Evolutionary conservation across 2,329 filamentous ascomycete genomes (phyloP).

Genomic region (Coniochaeta hoffmannii): DNA sequence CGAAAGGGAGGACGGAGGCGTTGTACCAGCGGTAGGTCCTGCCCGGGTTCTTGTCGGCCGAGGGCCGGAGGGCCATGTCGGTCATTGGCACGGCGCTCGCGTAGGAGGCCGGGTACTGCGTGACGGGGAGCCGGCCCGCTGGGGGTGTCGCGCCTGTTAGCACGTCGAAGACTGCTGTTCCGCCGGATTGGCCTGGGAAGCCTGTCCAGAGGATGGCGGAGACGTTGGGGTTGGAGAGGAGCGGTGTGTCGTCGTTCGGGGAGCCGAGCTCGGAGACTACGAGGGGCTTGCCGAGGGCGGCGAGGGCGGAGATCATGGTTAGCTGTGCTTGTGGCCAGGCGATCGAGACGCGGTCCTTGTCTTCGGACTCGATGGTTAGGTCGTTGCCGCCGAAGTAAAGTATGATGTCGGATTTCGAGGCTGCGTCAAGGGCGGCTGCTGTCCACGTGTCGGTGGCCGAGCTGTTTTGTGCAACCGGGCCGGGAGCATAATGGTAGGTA

Average conservation of each 20-base stretch:
- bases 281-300: slow-evolving; percentile 35
- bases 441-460: slow-evolving; percentile 23
- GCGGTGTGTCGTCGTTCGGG: slow-evolving; percentile 40
- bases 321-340: slow-evolving; percentile 45
- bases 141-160: slow-evolving; percentile 40
- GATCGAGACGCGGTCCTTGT: slow-evolving; percentile 39
- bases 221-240: slow-evolving; percentile 38
- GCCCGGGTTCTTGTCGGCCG: slow-evolving; percentile 26
- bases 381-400: slow-evolving; percentile 50
- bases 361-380: slow-evolving; percentile 42
- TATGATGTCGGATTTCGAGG: slow-evolving; percentile 40
- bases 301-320: slow-evolving; percentile 37
- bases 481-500: slow-evolving; percentile 32
- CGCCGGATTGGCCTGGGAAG: slow-evolving; percentile 53
- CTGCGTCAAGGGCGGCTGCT: slow-evolving; percentile 26
- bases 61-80: slow-evolving; percentile 45
- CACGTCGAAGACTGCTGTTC: slow-evolving; percentile 44
- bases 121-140: slow-evolving; percentile 46
- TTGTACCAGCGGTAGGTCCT: slow-evolving; percentile 43
- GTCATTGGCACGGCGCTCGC: slow-evolving; percentile 42
- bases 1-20: slow-evolving; percentile 40
- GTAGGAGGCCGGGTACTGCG: slow-evolving; percentile 47
- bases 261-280: slow-evolving; percentile 43
- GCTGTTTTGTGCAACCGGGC: slow-evolving; percentile 17
- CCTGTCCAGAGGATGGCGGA: slow-evolving; percentile 48